A percentile compares a stretch with the other conserved stretches of the same genome.
Conservation (phyloP, 371 early-diverging fungal genomes). For the Mucor circinelloides region DNA sequence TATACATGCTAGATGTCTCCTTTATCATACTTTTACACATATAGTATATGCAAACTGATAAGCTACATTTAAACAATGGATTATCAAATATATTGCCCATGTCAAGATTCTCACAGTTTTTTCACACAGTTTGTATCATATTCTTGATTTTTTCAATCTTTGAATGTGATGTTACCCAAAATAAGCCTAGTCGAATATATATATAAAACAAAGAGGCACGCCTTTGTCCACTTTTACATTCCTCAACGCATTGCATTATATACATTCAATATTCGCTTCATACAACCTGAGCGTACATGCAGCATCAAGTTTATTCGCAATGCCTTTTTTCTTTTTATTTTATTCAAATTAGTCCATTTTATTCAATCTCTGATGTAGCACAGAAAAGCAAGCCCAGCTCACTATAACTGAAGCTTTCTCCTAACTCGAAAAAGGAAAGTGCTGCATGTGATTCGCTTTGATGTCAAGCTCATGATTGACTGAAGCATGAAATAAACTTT, state of each 20-base stretch:
- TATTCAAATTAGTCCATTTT: not conserved
- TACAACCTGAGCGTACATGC: not conserved
- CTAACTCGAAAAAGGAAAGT: not conserved
- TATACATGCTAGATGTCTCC: not conserved
- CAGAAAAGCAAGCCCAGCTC: not conserved
- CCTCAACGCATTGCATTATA: not conserved
- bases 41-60: not conserved
- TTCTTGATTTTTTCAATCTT: not conserved
- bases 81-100: not conserved
- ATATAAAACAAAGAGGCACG: not conserved
- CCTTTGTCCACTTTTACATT: not conserved
- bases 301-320: not conserved
- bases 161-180: not conserved
- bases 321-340: not conserved
- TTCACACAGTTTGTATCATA: slow-evolving; percentile 1
- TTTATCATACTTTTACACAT: not conserved
- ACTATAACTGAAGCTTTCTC: not conserved
- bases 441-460: not conserved
- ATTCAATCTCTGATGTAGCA: not conserved
- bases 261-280: not conserved
- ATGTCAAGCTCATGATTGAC: not conserved
- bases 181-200: not conserved
- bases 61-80: not conserved
- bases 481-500: not conserved
- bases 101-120: not conserved